Evolutionary conservation across 805 yeast genomes (phyloP), one percentile per base, ranked within the genome.

Genomic region (Metschnikowia hibisci): DNA sequence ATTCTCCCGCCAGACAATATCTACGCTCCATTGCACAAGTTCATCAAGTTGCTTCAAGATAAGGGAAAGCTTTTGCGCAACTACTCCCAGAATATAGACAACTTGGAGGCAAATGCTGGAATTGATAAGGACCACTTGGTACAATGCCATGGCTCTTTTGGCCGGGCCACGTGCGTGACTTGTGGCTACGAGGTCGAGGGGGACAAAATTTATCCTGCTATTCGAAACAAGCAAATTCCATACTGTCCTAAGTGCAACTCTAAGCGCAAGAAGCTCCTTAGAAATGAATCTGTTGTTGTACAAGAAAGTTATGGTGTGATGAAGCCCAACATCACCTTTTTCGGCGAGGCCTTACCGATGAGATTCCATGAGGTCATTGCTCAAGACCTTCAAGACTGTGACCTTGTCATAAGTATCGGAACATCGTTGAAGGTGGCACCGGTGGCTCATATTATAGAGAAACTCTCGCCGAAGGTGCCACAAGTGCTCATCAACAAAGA

Each of bases 71-170:
- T 89, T 35, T 63, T 89, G 44, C 74, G 96, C 52, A 87, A 88
- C 60, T 89, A 89, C 62, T 87, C 96, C 1, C 96, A 89, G 60
- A 89, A 89, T 58, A 89, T 89, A 40, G 96, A 89, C 62, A 87
- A 89, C 57, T 61, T 89, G 49, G 96, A 88, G 64, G 76, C 78
- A n/a, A 77, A 79, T 50, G 95, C 86, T 0, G 96, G 96, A 4
- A 73, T 89, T 6, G 60, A 68, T 6, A 63, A 73, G 1, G 87
- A 82, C 6, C 81, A 80, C 53, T 61, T 85, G 49, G 84, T 89
- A 18, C 96, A 88, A 63, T 89, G 96, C 58, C 96, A 89, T 63
- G 96, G 96, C 1, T 86, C 95, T 2, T 89, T 89, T 63, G 96
- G 95, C 0, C 76, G 78, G 0, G 96, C 96, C 7, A 79, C 89